A percentile compares a stretch with the other conserved stretches of the same genome.
Evolutionary conservation across 805 yeast species (phyloP).

Genomic region (Yarrowia divulgata): DNA sequence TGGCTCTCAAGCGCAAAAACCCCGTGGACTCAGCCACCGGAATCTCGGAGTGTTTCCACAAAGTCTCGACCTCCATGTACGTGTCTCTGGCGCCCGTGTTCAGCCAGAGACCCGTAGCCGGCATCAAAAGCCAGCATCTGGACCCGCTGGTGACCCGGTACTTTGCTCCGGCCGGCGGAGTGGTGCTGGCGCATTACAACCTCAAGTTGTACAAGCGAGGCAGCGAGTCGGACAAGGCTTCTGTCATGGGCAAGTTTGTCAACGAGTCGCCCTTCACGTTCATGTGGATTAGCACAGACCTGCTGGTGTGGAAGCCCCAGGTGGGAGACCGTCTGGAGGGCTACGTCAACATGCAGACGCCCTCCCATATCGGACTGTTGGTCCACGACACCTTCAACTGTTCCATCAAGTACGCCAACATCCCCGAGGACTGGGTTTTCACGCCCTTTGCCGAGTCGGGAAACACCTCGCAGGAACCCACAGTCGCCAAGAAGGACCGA

Average conservation of each 20-base stretch:
- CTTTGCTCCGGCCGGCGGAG: constrained; percentile 75
- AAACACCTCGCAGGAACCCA: constrained; percentile 25
- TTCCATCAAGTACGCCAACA: constrained; percentile 79
- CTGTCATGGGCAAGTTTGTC: constrained; percentile 67
- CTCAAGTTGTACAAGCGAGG: constrained; percentile 55
- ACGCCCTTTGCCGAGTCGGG: constrained; percentile 49
- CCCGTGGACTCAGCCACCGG: constrained; percentile 47
- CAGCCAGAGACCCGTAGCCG: constrained; percentile 71
- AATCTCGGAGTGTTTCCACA: constrained; percentile 70
- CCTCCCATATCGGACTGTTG: constrained; percentile 90
- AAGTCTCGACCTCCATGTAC: constrained; percentile 67
- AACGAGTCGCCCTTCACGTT: constrained; percentile 88
- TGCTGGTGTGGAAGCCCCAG: constrained; percentile 88
- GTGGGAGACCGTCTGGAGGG: constrained; percentile 91
- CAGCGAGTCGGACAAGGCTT: constrained; percentile 48
- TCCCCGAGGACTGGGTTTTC: constrained; percentile 88
- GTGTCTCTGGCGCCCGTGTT: constrained; percentile 89
- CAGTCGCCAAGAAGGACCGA: constrained; percentile 43
- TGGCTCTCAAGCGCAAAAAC: constrained; percentile 42
- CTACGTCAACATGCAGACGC: constrained; percentile 87
- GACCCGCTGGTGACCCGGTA: constrained; percentile 90
- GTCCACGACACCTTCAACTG: constrained; percentile 96
- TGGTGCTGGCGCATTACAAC: constrained; percentile 80
- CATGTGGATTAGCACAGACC: constrained; percentile 82
- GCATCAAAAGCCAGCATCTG: constrained; percentile 84